Evolutionary conservation across 805 yeast species (phyloP), one percentile per base, ranked within the genome.

Genomic region (Phaffomyces opuntiae): DNA sequence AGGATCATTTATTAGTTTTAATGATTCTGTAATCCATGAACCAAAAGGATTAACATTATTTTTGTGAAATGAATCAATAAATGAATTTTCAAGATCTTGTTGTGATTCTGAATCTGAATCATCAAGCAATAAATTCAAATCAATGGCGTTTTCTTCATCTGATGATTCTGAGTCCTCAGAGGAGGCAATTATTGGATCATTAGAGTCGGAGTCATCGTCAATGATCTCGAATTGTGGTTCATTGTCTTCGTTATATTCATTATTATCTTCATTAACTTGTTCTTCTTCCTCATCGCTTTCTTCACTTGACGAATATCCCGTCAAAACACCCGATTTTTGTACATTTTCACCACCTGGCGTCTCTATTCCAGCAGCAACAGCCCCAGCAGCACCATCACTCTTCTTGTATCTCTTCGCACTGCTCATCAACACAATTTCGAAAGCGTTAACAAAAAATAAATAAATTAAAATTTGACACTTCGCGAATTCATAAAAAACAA

Each of bases 11-110:
- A 67, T 60, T 0, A 79, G 50, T 42, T 64, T 65, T 12, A 56
- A 52, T 11, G 70, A 60, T 55, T 76, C 80, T 1, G 59, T 49
- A 7, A 70, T 70, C 83, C 82, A 80, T 0, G 72, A 53, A 2
- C 72, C 63, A 46, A 56, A 73, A 0, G 80, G 77, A 51, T 77
- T 68, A 11, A 74, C 48, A 0, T 57, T 26, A 21, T 53, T 39
- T 9, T 54, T 62, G 5, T 57, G 56, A 9, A 79, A 60, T 35
- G 78, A 51, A 8, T 55, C 48, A 7, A 55, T 45, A 50, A 77
- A 77, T 4, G 32, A 42, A 0, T 39, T 31, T 27, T 41, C 38
- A 3, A 52, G 29, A 21, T 36, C 38, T 21, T 36, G 12, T 29
- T 29, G 31, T 8, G 42, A 33, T 24, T 50, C 49, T 7, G 39